Conservation (phyloP, 768 basidiomycete genomes). For the Paxillus involutus region DNA sequence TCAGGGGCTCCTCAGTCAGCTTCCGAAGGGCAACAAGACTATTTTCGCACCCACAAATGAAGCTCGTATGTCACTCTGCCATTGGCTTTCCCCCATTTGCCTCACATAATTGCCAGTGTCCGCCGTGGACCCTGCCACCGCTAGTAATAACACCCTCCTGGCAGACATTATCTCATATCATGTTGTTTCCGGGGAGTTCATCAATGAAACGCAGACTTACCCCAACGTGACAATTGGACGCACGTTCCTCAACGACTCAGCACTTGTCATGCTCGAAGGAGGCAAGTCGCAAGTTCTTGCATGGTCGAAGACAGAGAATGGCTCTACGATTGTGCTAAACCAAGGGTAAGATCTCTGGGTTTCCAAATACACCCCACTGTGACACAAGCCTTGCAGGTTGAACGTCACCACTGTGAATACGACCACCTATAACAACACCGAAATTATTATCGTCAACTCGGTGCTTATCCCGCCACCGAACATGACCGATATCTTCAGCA, state of each 20-base stretch:
- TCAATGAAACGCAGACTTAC: slow-evolving; percentile 39
- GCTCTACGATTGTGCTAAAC: slow-evolving; percentile 47
- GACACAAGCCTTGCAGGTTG: slow-evolving; percentile 17
- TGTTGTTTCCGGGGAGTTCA: slow-evolving; percentile 52
- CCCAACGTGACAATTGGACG: slow-evolving; percentile 65
- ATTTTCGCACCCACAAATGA: slow-evolving; percentile 58
- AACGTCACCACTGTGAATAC: slow-evolving; percentile 39
- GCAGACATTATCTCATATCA: slow-evolving; percentile 58
- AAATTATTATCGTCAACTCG: slow-evolving; percentile 48
- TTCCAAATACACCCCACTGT: not conserved
- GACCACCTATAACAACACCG: slow-evolving; percentile 37
- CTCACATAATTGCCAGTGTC: slow-evolving; percentile 14
- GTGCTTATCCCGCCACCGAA: slow-evolving; percentile 55
- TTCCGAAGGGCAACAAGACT: slow-evolving; percentile 46
- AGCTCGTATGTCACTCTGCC: slow-evolving; percentile 44
- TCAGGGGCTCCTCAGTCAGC: slow-evolving; percentile 38
- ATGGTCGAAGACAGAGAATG: slow-evolving; percentile 39
- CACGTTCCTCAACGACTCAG: slow-evolving; percentile 54
- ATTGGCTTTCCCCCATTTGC: not conserved
- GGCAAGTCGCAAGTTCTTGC: slow-evolving; percentile 56
- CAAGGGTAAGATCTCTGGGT: slow-evolving; percentile 36
- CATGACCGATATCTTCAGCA: slow-evolving; percentile 40
- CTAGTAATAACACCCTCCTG: slow-evolving; percentile 35
- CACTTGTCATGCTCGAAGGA: slow-evolving; percentile 55
- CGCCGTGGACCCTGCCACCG: slow-evolving; percentile 4